phyloP scores from a whole-genome alignment of 2,329 filamentous ascomycete genomes.

The Parasarocladium wereldwijsianum region DNA sequence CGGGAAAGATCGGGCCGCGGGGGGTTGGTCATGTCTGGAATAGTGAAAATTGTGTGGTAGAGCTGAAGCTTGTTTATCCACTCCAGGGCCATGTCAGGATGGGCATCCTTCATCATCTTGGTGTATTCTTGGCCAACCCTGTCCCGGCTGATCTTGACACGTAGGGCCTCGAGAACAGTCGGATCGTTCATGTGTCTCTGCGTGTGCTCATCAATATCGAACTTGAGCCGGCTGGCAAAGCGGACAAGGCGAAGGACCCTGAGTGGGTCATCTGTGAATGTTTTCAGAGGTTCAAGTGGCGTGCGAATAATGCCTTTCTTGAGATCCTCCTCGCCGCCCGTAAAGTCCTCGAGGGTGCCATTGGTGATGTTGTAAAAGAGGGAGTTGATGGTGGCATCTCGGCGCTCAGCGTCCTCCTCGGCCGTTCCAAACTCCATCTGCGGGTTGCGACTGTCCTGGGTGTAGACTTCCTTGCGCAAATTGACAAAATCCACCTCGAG shows the following conservation, averaged over 20 bases:
- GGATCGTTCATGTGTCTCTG: constrained; percentile 60
- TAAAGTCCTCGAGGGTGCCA: constrained; percentile 70
- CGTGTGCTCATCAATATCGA: constrained; percentile 57
- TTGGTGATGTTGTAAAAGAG: constrained; percentile 90
- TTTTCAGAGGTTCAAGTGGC: constrained; percentile 75
- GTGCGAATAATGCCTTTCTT: constrained; percentile 60
- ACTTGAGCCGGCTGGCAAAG: constrained; percentile 75
- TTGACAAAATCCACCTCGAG: constrained; percentile 93
- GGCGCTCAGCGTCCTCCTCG: constrained; percentile 73
- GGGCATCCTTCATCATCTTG: constrained; percentile 68
- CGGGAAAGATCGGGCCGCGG: constrained; percentile 39
- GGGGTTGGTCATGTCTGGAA: constrained; percentile 40
- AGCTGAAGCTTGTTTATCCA: constrained; percentile 53
- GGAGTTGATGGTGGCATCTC: constrained; percentile 89
- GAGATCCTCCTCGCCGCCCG: constrained; percentile 66
- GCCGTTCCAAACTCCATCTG: constrained; percentile 89
- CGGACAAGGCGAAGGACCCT: constrained; percentile 75
- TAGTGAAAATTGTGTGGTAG: constrained; percentile 60
- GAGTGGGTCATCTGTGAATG: constrained; percentile 87
- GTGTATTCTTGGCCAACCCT: constrained; percentile 75
- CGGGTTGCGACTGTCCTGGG: constrained; percentile 78
- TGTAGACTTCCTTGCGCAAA: constrained; percentile 79
- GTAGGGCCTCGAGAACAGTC: constrained; percentile 68
- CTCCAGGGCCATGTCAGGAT: constrained; percentile 45
- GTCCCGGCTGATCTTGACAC: constrained; percentile 81